A percentile compares a stretch with the other conserved stretches of the same genome.
Conservation (phyloP, 139 green algal genomes). For the Chlamydomonas schloesseri region DNA sequence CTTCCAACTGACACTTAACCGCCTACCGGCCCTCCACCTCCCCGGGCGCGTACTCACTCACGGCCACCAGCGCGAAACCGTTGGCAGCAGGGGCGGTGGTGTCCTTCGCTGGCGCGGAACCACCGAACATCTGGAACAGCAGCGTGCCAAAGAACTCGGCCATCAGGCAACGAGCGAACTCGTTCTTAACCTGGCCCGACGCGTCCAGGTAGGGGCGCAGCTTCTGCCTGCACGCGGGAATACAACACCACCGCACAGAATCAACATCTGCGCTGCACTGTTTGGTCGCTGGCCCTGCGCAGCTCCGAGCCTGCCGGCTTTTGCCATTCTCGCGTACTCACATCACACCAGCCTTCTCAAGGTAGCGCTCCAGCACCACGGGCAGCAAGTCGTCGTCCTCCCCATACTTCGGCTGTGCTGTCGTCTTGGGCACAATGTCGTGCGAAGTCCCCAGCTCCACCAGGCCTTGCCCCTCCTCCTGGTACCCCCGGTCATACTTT, state of each 20-base stretch:
- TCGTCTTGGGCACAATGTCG: not conserved
- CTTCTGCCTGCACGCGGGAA: slow-evolving; percentile 53
- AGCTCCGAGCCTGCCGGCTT: too few relatives aligned
- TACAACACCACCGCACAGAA: too few relatives aligned
- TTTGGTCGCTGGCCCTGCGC: too few relatives aligned
- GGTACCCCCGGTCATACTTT: slow-evolving; percentile 32
- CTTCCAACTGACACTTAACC: too few relatives aligned
- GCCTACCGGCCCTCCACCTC: too few relatives aligned
- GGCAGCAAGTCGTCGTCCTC: slow-evolving; percentile 64
- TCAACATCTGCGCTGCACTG: too few relatives aligned
- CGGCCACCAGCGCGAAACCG: slow-evolving; percentile 68
- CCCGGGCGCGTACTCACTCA: slow-evolving; percentile 50
- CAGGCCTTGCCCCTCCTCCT: slow-evolving; percentile 32
- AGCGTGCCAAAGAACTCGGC: slow-evolving; percentile 73
- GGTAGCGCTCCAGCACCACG: slow-evolving; percentile 66
- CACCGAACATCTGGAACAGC: slow-evolving; percentile 73
- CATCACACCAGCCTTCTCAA: slow-evolving; percentile 64
- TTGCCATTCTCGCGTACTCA: slow-evolving; percentile 22
- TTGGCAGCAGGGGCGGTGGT: slow-evolving; percentile 68
- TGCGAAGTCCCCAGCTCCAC: not conserved
- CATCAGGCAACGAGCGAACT: slow-evolving; percentile 57
- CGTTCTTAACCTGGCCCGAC: slow-evolving; percentile 65
- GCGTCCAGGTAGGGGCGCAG: slow-evolving; percentile 55
- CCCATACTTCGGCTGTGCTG: slow-evolving; percentile 21
- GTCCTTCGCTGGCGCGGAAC: slow-evolving; percentile 67